Evolutionary conservation across 352 stramenopile genomes (phyloP).

Genomic region (Phytopythium sindhum): DNA sequence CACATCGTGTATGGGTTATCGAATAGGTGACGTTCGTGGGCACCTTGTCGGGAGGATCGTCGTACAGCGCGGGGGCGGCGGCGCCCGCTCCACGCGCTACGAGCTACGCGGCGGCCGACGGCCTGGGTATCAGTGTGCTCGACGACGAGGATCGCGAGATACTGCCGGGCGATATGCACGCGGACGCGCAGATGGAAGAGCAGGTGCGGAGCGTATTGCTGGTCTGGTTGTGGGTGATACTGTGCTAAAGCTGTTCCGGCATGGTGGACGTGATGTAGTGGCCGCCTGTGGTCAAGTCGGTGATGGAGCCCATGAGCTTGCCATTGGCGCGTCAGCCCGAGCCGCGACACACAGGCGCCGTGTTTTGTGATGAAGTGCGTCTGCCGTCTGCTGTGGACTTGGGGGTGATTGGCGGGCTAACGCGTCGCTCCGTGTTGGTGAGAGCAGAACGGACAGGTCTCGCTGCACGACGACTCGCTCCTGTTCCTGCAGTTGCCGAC

Average conservation of each 20-base stretch:
- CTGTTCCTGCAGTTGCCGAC: conserved; percentile 85
- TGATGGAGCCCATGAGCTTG: conserved; percentile 82
- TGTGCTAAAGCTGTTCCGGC: not conserved
- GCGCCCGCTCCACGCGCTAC: conserved; percentile 31
- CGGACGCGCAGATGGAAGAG: conserved; percentile 57
- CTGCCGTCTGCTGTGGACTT: not conserved
- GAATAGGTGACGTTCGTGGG: conserved; percentile 66
- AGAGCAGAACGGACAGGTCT: conserved; percentile 36
- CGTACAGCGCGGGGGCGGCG: conserved; percentile 49
- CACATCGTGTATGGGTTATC: not conserved
- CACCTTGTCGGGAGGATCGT: conserved; percentile 76
- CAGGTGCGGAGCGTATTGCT: conserved; percentile 11
- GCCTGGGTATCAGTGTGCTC: conserved; percentile 82
- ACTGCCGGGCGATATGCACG: conserved; percentile 44
- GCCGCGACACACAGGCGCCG: conserved; percentile 45
- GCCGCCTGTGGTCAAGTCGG: conserved; percentile 72
- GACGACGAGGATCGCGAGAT: conserved; percentile 53
- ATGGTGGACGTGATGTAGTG: conserved; percentile 27
- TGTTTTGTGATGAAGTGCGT: conserved; percentile 57
- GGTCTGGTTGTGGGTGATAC: not conserved
- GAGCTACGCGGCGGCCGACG: conserved; percentile 62
- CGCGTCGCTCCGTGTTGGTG: not conserved
- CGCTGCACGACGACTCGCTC: conserved; percentile 62
- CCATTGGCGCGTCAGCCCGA: conserved; percentile 66
- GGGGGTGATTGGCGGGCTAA: not conserved